Conservation (phyloP, 1,284 basidiomycete genomes). For the Bondarzewia mesenterica region DNA sequence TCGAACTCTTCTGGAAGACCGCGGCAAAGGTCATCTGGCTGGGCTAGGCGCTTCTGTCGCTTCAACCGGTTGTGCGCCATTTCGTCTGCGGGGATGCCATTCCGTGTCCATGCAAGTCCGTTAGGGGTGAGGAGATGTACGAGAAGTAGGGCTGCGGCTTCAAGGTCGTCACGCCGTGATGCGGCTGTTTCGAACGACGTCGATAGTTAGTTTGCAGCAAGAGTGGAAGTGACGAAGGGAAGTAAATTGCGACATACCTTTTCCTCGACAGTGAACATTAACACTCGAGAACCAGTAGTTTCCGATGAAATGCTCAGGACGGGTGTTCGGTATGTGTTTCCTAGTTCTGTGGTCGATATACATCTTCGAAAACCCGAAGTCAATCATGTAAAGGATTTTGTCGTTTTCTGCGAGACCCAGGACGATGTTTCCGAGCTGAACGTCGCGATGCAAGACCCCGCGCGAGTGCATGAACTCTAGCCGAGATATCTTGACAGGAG, state of each 20-base stretch:
- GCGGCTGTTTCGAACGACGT: conserved; percentile 29
- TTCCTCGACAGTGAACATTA: conserved; percentile 64
- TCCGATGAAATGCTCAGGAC: conserved; percentile 65
- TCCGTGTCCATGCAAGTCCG: conserved; percentile 70
- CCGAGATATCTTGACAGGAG: conserved; percentile 43
- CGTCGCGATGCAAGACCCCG: conserved; percentile 66
- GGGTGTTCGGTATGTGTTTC: conserved; percentile 62
- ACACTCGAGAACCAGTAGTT: conserved; percentile 77
- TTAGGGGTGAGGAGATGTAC: conserved; percentile 68
- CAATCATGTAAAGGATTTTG: conserved; percentile 69
- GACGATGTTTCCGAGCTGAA: conserved; percentile 69
- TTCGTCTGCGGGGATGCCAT: conserved; percentile 63
- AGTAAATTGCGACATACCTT: conserved; percentile 34
- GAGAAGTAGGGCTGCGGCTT: conserved; percentile 67
- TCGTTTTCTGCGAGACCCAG: conserved; percentile 50
- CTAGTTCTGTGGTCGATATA: conserved; percentile 58
- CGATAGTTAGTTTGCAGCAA: conserved; percentile 4
- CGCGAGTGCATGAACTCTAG: conserved; percentile 65
- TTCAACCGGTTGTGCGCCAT: conserved; percentile 54
- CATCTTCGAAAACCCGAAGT: conserved; percentile 73
- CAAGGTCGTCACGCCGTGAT: conserved; percentile 67
- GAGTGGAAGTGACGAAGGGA: background rate
- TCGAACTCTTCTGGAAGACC: conserved; percentile 65
- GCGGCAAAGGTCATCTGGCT: conserved; percentile 59
- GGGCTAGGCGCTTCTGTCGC: conserved; percentile 46